phyloP scores from a whole-genome alignment of 345 rosid genomes.

The Melaleuca quinquenervia region DNA sequence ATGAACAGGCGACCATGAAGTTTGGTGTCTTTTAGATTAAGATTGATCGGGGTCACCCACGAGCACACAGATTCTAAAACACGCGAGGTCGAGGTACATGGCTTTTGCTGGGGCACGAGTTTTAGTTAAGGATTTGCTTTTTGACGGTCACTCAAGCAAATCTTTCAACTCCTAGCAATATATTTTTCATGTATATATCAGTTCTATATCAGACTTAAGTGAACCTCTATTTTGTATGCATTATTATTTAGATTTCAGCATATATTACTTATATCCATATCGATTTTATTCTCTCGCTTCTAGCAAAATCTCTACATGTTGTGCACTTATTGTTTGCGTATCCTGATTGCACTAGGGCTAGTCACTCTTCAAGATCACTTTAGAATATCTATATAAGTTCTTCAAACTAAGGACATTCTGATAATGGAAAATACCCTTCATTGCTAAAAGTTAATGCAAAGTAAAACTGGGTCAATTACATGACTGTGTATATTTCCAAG shows the following conservation, averaged over 20 bases:
- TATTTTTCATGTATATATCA: background rate
- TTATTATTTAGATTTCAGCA: too few species aligned
- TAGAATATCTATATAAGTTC: fast-evolving
- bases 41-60: background rate
- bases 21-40: background rate
- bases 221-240: background rate
- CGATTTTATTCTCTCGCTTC: background rate
- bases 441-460: background rate
- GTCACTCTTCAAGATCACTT: background rate
- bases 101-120: background rate
- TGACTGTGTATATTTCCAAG: background rate
- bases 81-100: background rate
- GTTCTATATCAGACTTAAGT: background rate
- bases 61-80: background rate
- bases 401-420: background rate
- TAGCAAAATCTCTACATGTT: background rate
- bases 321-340: background rate
- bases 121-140: background rate
- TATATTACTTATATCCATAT: background rate
- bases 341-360: background rate
- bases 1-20: background rate
- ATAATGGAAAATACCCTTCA: background rate
- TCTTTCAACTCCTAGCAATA: background rate
- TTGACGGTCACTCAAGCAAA: background rate
- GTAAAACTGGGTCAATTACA: background rate